phyloP scores from a whole-genome alignment of 306 rosid species.

The Amphicarpaea edgeworthii region DNA sequence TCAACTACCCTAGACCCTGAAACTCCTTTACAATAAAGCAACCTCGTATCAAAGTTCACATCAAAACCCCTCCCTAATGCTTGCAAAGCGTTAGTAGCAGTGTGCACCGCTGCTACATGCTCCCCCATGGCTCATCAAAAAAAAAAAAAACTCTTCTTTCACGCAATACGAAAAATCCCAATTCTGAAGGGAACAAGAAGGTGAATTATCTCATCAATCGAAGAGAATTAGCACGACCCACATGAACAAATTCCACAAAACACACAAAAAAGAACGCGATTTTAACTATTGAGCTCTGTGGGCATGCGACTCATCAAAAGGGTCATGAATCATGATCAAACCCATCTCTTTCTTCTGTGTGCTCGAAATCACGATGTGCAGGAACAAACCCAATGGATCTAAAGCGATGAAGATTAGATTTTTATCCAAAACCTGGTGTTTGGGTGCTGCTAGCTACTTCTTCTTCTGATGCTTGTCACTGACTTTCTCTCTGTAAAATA shows the following conservation, averaged over 20 bases:
- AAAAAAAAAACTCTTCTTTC: background rate
- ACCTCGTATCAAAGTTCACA: constrained; percentile 88
- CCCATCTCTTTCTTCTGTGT: constrained; percentile 31
- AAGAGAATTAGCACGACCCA: constrained; percentile 53
- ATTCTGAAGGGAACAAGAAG: constrained; percentile 10
- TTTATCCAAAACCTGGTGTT: constrained; percentile 13
- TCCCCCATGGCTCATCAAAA: constrained; percentile 84
- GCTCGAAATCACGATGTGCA: constrained; percentile 33
- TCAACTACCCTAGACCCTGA: constrained; percentile 77
- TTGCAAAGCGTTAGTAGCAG: constrained; percentile 83
- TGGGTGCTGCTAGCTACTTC: constrained; percentile 9
- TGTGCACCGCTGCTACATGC: constrained; percentile 84
- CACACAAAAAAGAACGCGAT: constrained; percentile 26
- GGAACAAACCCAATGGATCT: constrained; percentile 56
- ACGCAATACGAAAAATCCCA: constrained; percentile 38
- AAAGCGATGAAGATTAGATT: constrained; percentile 41
- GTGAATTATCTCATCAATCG: constrained; percentile 33
- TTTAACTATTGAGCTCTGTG: constrained; percentile 21
- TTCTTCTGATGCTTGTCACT: constrained; percentile 24
- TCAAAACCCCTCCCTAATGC: constrained; percentile 96
- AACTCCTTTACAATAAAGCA: constrained; percentile 89
- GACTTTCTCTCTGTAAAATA: constrained; percentile 19
- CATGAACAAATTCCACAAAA: constrained; percentile 42
- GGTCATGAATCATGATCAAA: constrained; percentile 41
- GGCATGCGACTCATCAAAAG: constrained; percentile 24